Evolutionary conservation across 176 grass and related monocot genomes (phyloP), one percentile per base, ranked within the genome.

Genomic region (Cymbopogon citratus): DNA sequence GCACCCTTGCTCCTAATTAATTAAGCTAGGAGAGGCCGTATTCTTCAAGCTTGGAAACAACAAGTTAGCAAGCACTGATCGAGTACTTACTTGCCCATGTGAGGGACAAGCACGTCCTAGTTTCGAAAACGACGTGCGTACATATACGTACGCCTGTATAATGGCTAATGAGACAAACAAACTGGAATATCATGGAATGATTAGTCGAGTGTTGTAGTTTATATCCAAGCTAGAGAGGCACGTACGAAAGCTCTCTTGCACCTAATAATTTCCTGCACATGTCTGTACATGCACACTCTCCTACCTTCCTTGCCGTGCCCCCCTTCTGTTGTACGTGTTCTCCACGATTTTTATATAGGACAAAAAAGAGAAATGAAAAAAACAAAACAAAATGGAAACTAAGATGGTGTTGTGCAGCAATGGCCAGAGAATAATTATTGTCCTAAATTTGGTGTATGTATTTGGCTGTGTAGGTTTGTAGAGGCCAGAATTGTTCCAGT

Each of bases 211-310:
- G 13, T 14, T 9, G 14, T 16, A 16, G 11, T 12, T 2, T 65
- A 69, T 27, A 62, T 62, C 36, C 26, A n/a, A n/a, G n/a, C n/a
- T 10, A 76, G 18, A 61, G 10, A 85, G 69, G 63, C 5, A 21
- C 19, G 74, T 71, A 61, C 26, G 74, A 78, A 61, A 70, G 83
- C 66, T 48, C 51, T 71, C 65, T 10, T 63, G 65, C 74, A 49
- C 74, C 83, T 63, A 78, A 78, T 78, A 78, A 78, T 78, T 46
- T 19, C 52, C 51, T 63, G 64, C 63, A 34, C 46, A 2, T 36
- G 35, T 36, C 3, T 16, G 35, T 7, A 21, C 7, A 52, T 59
- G 0, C 9, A 10, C 24, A 62, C 59, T 28, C 3, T 13, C 0
- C 36, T 38, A 6, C 56, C 26, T 25, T 23, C 24, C 57, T 26